Percentiles rank a stretch among this genome's conserved stretches.
Conservation (phyloP, 1,284 basidiomycete species). For the Vanrija humicola region DNA sequence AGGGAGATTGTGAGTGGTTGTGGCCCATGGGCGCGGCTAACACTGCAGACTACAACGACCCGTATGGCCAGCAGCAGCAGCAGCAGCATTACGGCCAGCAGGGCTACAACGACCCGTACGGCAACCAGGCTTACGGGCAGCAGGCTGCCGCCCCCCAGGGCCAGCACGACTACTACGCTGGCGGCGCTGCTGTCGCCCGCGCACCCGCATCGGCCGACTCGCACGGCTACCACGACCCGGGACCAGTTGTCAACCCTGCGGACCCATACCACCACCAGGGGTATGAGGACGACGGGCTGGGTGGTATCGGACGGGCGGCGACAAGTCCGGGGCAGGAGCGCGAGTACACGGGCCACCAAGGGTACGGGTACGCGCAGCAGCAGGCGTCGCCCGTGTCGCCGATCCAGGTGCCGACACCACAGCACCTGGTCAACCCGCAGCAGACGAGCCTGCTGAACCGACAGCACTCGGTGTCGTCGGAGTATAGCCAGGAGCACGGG, state of each 20-base stretch:
- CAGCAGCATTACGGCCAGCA: not conserved
- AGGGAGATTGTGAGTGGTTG: conserved; percentile 10
- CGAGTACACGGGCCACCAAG: conserved; percentile 23
- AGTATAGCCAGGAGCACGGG: too few species aligned
- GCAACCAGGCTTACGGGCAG: not conserved
- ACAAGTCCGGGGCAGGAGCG: conserved; percentile 15
- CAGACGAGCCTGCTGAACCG: not conserved
- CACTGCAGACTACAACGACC: not conserved
- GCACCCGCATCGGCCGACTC: not conserved
- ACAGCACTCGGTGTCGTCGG: too few species aligned
- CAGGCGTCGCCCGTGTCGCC: not conserved
- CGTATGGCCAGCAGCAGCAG: not conserved
- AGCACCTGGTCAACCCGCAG: conserved; percentile 7
- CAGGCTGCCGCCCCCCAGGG: not conserved
- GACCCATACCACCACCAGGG: not conserved
- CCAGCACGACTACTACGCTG: not conserved
- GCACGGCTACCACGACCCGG: conserved; percentile 5
- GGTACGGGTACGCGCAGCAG: conserved; percentile 2
- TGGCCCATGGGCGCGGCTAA: conserved; percentile 2
- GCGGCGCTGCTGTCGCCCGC: not conserved
- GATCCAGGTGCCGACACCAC: conserved; percentile 13
- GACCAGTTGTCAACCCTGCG: conserved; percentile 6
- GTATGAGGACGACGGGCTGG: conserved; percentile 32
- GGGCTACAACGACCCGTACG: conserved; percentile 22
- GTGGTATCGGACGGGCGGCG: conserved; percentile 34